A percentile compares a stretch with the other conserved stretches of the same genome.
Conservation (phyloP, 306 rosid genomes). For the Potentilla sterilis region DNA sequence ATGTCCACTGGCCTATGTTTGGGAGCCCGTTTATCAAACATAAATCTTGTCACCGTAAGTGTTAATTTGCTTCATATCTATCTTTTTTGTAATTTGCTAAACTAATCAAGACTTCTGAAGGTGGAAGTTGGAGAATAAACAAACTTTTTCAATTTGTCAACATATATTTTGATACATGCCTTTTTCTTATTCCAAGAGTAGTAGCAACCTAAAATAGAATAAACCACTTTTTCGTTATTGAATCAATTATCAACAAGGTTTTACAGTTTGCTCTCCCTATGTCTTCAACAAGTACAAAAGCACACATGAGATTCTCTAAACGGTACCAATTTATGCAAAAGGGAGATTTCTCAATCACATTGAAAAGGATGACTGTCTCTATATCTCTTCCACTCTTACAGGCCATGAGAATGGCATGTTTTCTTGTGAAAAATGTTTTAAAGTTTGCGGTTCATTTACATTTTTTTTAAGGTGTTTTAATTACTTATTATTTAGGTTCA, state of each 20-base stretch:
- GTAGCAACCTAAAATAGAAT: background rate
- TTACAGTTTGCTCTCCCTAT: too few relatives aligned
- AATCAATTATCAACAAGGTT: too few relatives aligned
- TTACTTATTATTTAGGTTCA: background rate
- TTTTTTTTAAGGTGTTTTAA: background rate
- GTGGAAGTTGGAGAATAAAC: too few relatives aligned
- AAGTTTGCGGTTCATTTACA: background rate
- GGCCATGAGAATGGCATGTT: too few relatives aligned
- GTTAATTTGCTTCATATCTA: background rate
- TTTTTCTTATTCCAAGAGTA: background rate
- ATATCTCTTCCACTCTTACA: background rate
- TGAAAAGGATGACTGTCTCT: too few relatives aligned
- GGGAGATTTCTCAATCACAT: too few relatives aligned
- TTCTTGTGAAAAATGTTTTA: too few relatives aligned
- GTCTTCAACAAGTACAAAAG: too few relatives aligned
- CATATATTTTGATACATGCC: background rate
- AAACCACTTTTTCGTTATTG: background rate
- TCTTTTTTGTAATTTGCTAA: background rate
- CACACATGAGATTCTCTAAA: too few relatives aligned
- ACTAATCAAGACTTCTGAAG: background rate
- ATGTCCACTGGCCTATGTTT: constrained; percentile 88
- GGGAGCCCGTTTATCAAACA: constrained; percentile 54
- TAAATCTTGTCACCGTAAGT: constrained; percentile 75
- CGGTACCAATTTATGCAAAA: too few relatives aligned
- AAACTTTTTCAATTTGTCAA: too few relatives aligned